phyloP scores from a whole-genome alignment of 2,329 filamentous ascomycete species.

The Fusarium verrucosum region DNA sequence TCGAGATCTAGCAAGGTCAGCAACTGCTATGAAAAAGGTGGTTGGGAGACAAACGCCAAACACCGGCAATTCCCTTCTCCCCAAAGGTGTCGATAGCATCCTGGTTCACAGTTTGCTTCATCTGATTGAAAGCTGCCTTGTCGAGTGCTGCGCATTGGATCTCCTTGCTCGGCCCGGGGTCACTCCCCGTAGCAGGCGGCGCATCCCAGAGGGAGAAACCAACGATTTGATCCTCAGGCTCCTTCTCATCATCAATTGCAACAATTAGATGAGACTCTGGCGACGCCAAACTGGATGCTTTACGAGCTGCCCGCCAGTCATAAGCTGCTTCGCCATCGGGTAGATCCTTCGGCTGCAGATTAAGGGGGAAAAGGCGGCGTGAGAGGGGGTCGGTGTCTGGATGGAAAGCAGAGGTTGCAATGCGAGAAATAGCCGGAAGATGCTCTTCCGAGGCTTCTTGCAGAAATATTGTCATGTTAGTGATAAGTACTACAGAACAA shows the following conservation, averaged over 20 bases:
- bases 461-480: background rate
- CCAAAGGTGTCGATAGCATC: slow-evolving; percentile 2
- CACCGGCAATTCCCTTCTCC: background rate
- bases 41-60: slow-evolving; percentile 1
- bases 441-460: background rate
- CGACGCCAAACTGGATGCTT: background rate
- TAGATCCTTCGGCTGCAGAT: background rate
- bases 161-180: background rate
- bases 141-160: slow-evolving; percentile 11
- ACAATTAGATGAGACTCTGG: background rate
- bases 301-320: slow-evolving; percentile 17
- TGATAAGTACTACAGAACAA: background rate
- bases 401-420: slow-evolving; percentile 13
- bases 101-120: slow-evolving; percentile 9
- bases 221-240: background rate
- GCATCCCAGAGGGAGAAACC: slow-evolving; percentile 17
- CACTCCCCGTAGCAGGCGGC: background rate
- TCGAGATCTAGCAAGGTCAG: slow-evolving; percentile 6
- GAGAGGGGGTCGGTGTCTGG: slow-evolving; percentile 8
- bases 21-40: accelerated
- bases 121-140: background rate
- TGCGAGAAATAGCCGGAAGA: background rate
- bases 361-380: slow-evolving; percentile 12
- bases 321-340: slow-evolving; percentile 18
- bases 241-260: background rate